These are phyloP conservation scores for Leccinum uliginosum DNA, from an alignment of 768 basidiomycete genomes.

Conservation along the genomic window DNA sequence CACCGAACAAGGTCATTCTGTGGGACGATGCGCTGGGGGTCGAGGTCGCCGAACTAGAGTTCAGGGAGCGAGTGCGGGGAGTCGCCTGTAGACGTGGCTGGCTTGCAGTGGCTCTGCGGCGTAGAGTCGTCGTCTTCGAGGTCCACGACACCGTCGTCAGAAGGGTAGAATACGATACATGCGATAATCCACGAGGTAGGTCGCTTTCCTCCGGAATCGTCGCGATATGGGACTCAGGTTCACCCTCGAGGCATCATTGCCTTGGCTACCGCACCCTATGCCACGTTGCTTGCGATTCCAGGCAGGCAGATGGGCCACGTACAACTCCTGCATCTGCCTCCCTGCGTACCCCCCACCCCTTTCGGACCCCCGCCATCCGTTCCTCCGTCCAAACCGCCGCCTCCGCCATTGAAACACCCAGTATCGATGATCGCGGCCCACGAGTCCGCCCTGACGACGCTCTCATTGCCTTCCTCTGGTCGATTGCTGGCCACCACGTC, in stretches of 20 bases:
- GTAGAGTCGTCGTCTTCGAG: conserved; percentile 76
- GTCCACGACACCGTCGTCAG: conserved; percentile 59
- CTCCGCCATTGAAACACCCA: conserved; percentile 56
- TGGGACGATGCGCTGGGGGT: conserved; percentile 79
- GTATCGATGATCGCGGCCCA: conserved; percentile 84
- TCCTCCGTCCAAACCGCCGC: conserved; percentile 52
- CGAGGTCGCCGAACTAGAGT: conserved; percentile 87
- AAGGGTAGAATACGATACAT: conserved; percentile 80
- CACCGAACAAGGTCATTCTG: conserved; percentile 86
- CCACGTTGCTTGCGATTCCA: conserved; percentile 82
- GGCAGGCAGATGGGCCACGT: conserved; percentile 87
- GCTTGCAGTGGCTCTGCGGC: conserved; percentile 76
- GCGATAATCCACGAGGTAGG: conserved; percentile 79
- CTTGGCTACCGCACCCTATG: conserved; percentile 69
- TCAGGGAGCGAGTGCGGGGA: conserved; percentile 78
- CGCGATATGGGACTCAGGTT: conserved; percentile 1
- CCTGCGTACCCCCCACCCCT: conserved; percentile 59
- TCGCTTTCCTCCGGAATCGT: conserved; percentile 1
- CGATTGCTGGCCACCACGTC: conserved; percentile 81
- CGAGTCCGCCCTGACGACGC: conserved; percentile 68
- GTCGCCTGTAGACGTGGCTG: conserved; percentile 77
- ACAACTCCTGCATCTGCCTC: conserved; percentile 80
- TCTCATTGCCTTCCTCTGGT: conserved; percentile 76
- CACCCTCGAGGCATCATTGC: conserved; percentile 64
- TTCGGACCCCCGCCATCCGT: conserved; percentile 52